Evolutionary conservation across 108 stramenopile species (phyloP), one percentile per base, ranked within the genome.

Genomic region (Mediolabrus comicus): DNA sequence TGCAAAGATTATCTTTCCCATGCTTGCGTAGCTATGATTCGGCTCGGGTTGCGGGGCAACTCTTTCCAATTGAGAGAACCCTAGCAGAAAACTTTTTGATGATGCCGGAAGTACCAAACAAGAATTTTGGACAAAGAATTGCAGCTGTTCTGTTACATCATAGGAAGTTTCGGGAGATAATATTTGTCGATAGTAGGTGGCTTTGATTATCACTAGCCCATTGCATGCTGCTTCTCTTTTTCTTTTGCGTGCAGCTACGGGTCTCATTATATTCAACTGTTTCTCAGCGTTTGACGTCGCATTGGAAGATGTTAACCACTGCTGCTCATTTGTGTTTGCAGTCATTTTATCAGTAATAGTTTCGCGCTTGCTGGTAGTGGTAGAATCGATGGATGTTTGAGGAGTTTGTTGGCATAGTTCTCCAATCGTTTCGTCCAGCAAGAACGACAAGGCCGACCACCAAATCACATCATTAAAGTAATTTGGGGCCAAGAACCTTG

Each of bases 121-220:
- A 3, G 86, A 84, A 38, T 86, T 66, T 3, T 64, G 22, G 0
- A 89, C 86, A 86, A 84, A 90, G 59, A 90, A 92, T 59, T 90
- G 92, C 29, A 92, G 62, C 34, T 84, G 88, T 14, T 75, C 64
- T 19, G 86, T 83, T 29, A 84, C 89, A 76, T 90, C 83, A 67
- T 81, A 55, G 0, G 80, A 83, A 12, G 64, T 57, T 9, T 67
- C 73, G 56, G 65, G 41, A 27, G 70, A 25, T 22, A 17, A 12
- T 38, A 35, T 16, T 55, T 61, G 56, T 12, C 62, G 26, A 59
- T 71, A 59, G 38, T 89, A 87, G 17, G 60, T 66, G 8, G 89
- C 89, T 32, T 79, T 66, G 19, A 82, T 67, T 26, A 92, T 84
- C 31, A 90, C 80, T 39, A 92, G 76, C 34, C 92, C 92, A 80